Evolutionary conservation across 1,284 basidiomycete species (phyloP).

Genomic region (Cutaneotrichosporon spelunceum): DNA sequence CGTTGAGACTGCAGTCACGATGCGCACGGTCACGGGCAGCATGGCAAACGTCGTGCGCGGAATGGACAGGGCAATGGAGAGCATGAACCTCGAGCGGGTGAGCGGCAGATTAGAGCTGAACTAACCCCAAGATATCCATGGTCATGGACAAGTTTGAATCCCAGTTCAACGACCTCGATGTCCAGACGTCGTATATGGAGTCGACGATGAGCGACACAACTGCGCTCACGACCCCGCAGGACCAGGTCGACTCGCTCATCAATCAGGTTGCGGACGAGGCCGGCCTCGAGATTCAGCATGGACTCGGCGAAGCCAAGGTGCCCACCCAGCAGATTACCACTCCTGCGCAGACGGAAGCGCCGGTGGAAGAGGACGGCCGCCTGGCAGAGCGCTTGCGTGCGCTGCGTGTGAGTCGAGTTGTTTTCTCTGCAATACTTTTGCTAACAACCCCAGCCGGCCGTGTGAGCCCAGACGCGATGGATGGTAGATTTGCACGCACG

Average conservation of each 20-base stretch:
- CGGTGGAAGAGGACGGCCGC: conserved; percentile 42
- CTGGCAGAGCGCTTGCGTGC: conserved; percentile 44
- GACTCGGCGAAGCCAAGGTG: conserved; percentile 67
- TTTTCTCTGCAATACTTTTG: neutral
- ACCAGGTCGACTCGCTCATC: conserved; percentile 91
- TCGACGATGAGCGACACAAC: conserved; percentile 92
- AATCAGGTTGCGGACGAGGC: conserved; percentile 96
- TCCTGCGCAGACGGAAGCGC: conserved; percentile 34
- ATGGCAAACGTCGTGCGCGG: conserved; percentile 96
- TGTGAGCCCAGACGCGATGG: neutral
- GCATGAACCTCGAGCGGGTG: conserved; percentile 96
- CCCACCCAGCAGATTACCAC: conserved; percentile 46
- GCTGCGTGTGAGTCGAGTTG: conserved; percentile 38
- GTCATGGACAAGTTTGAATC: conserved; percentile 99
- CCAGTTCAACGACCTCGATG: conserved; percentile 95
- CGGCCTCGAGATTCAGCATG: conserved; percentile 91
- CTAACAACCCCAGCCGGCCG: conserved; percentile 11
- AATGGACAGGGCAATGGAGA: conserved; percentile 99
- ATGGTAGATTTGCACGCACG: neutral
- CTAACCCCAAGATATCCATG: conserved; percentile 76
- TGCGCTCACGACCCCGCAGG: conserved; percentile 89
- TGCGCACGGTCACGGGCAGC: conserved; percentile 80
- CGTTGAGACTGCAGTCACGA: conserved; percentile 98
- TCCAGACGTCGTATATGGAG: conserved; percentile 98
- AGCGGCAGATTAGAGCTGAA: conserved; percentile 33